Evolutionary conservation across 495 filamentous ascomycete species (phyloP), one percentile per base, ranked within the genome.

Genomic region (Penicillium nucicola): DNA sequence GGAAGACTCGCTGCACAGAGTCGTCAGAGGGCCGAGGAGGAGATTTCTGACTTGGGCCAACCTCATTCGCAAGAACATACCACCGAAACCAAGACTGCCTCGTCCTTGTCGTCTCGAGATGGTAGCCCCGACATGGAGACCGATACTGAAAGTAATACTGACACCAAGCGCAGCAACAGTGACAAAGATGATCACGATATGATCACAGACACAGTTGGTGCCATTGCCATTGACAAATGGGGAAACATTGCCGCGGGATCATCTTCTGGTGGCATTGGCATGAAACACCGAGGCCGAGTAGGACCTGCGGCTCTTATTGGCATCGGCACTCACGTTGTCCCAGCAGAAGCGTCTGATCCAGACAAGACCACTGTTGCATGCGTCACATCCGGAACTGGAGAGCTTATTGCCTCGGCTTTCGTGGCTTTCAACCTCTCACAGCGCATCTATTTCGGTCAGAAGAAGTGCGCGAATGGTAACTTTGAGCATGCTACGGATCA

Each of bases 201-300:
- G 13, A 84, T 98, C 49, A 95, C 86, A 4, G 93, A 98, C 69
- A 98, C 93, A 3, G 89, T 98, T 31, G 93, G 93, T 8, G 95
- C 90, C 15, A 93, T 98, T 56, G 95, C 91, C 35, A 81, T 98
- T 50, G 93, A 98, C 58, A 72, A 74, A 18, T 82, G 76, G 33
- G 93, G 93, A 15, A 85, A 87, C 40, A 96, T 98, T 62, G 95
- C 93, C 5, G 93, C 92, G 8, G 93, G 88, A n/a, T 95, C 95
- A 3, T 97, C 93, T 6, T 98, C 93, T 39, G 93, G 93, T n/a
- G 93, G 93, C 6, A 97, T 97, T 55, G 95, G 95, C 13, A 96
- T 98, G 91, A 98, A 98, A 59, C 90, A 93, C 68, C 79, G 82
- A 39, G 93, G 93, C 19, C 84, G 93, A 36, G 78, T 95, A 58